Base-by-base conservation (phyloP, 768 basidiomycete species). In the Glaciozyma martinii region DNA sequence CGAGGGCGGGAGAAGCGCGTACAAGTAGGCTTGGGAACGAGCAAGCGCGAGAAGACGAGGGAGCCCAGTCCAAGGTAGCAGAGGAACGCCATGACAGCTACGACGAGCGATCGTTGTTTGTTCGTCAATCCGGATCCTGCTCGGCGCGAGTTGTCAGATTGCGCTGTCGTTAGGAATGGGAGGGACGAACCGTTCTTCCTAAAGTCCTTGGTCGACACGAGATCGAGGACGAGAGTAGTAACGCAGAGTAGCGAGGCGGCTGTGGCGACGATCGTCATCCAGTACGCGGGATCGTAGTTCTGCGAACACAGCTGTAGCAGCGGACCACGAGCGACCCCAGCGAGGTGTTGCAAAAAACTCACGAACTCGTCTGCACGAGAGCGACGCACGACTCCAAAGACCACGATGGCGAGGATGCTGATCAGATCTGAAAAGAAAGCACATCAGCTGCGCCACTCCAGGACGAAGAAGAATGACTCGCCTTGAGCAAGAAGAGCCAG, bases 241-340 rank as follows among this genome's bases (percentile, higher is more conserved):
- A 87, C 90, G 16, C 84, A 85, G 57, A 84, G 75, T 3, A 81
- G 76, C 0, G 87, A 86, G 3, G 81, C 81, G 9, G 84, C 78
- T 0, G 88, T 90, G 1, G 86, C 86, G 72, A 86, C 87, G 18
- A 88, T 77, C 5, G 85, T 86, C 75, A 86, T 81, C 89, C 89
- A 90, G 47, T 33, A 10, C 5, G 33, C 33, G 33, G 33, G 33
- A 5, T 10, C 33, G 33, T 33, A 33, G 33, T 33, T 10, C 33
- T 33, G 33, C 33, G 33, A 33, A 33, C 6, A 10, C 5, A n/a
- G n/a, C n/a, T n/a, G n/a, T n/a, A n/a, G n/a, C n/a, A n/a, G n/a
- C n/a, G n/a, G n/a, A n/a, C n/a, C n/a, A n/a, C n/a, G n/a, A n/a
- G n/a, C n/a, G n/a, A n/a, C n/a, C n/a, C n/a, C n/a, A n/a, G n/a